phyloP scores from a whole-genome alignment of 192 early-diverging fungal species.

The Glomus cerebriforme region DNA sequence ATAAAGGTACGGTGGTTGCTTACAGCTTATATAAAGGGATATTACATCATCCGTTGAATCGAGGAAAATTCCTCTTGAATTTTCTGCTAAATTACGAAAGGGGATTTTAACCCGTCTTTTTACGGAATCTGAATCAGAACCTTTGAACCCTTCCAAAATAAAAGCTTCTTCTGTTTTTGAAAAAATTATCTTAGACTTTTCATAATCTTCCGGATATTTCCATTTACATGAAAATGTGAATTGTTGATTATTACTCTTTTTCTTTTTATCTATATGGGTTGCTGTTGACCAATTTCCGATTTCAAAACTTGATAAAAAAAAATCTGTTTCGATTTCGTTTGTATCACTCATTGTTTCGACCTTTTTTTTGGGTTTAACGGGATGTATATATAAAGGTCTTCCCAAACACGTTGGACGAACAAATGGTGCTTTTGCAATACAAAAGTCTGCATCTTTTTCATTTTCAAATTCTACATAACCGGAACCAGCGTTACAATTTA shows the following conservation, averaged over 20 bases:
- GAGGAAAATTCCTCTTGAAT: not conserved
- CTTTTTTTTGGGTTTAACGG: not conserved
- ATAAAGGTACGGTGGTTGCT: slow-evolving; percentile 7
- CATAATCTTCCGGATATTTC: not conserved
- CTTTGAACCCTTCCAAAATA: slow-evolving; percentile 2
- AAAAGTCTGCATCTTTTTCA: not conserved
- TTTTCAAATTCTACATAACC: not conserved
- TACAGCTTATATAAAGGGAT: not conserved
- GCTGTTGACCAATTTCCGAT: not conserved
- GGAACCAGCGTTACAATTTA: not conserved
- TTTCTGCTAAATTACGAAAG: not conserved
- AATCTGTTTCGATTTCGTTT: not conserved
- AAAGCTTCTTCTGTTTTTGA: not conserved
- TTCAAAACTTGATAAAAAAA: not conserved
- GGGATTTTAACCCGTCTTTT: not conserved
- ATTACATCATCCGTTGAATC: not conserved
- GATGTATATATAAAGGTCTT: not conserved
- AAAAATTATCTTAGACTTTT: not conserved
- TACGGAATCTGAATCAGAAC: not conserved
- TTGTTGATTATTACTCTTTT: too few species aligned
- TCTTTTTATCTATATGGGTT: not conserved
- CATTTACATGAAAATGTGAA: not conserved
- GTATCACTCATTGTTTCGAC: not conserved
- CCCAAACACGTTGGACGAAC: not conserved
- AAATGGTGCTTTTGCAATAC: not conserved